phyloP scores from a whole-genome alignment of 371 early-diverging fungal species.

The Zancudomyces culisetae region DNA sequence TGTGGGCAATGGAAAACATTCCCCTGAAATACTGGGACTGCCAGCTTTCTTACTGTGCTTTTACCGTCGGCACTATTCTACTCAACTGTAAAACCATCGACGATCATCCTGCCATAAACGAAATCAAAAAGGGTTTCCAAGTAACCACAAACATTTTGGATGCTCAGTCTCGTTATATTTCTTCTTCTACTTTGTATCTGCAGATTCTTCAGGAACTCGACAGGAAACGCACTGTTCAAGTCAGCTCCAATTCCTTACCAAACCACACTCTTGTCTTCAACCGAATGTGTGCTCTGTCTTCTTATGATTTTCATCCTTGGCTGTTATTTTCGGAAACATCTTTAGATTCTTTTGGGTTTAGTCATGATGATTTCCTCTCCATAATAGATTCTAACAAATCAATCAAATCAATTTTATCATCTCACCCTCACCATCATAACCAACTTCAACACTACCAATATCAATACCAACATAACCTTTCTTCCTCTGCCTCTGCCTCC shows the following conservation, averaged over 20 bases:
- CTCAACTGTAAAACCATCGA: slow-evolving; percentile 9
- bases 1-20: slow-evolving; percentile 21
- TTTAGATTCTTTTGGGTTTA: not conserved
- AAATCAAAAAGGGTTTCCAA: not conserved
- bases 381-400: too few species aligned
- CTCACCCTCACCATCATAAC: too few species aligned
- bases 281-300: not conserved
- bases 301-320: not conserved
- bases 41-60: slow-evolving; percentile 22
- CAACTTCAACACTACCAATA: too few species aligned
- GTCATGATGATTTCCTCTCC: too few species aligned
- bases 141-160: not conserved
- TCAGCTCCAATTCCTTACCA: not conserved
- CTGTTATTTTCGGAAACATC: not conserved
- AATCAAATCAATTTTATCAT: too few species aligned
- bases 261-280: not conserved
- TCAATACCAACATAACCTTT: too few species aligned
- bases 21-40: slow-evolving; percentile 25
- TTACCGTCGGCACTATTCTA: slow-evolving; percentile 23
- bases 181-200: not conserved
- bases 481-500: too few species aligned
- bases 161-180: not conserved
- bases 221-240: not conserved
- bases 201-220: not conserved
- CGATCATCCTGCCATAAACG: not conserved